Conservation (phyloP, 2,329 filamentous ascomycete genomes). For the Exserohilum turcica region DNA sequence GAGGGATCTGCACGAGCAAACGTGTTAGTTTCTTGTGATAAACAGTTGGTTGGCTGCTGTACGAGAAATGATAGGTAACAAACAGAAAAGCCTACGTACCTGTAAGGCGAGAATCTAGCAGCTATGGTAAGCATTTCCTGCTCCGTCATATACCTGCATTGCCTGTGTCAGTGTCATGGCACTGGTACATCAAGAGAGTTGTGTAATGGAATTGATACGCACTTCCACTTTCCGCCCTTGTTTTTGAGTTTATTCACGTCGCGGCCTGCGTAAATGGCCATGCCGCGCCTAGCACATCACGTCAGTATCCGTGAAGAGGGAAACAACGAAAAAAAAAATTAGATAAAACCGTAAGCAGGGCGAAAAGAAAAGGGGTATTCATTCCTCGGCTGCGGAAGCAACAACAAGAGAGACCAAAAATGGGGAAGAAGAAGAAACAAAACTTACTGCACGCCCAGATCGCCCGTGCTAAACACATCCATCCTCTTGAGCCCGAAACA, state of each 20-base stretch:
- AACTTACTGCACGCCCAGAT: slow-evolving; percentile 83
- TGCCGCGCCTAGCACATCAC: slow-evolving; percentile 67
- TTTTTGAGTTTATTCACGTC: slow-evolving; percentile 84
- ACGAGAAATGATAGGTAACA: background rate
- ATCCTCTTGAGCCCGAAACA: slow-evolving; percentile 92
- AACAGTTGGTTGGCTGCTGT: slow-evolving; percentile 1
- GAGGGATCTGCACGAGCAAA: slow-evolving; percentile 63
- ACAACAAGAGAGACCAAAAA: too few species aligned
- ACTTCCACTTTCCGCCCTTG: slow-evolving; percentile 86
- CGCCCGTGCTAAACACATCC: slow-evolving; percentile 91
- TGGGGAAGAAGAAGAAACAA: background rate
- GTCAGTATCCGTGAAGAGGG: background rate
- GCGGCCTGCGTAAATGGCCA: slow-evolving; percentile 83
- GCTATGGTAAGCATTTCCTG: slow-evolving; percentile 86
- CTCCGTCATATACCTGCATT: slow-evolving; percentile 77
- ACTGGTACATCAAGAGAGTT: too few species aligned
- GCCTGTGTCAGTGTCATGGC: background rate
- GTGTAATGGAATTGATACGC: too few species aligned
- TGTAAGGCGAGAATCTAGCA: slow-evolving; percentile 80
- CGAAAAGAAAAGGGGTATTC: too few species aligned
- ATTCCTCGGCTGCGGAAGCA: too few species aligned
- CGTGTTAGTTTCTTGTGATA: too few species aligned
- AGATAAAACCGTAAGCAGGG: too few species aligned
- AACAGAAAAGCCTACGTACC: slow-evolving; percentile 56
- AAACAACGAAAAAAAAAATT: background rate